Evolutionary conservation across 768 basidiomycete genomes (phyloP).

Genomic region (Kwoniella mangroviensis): DNA sequence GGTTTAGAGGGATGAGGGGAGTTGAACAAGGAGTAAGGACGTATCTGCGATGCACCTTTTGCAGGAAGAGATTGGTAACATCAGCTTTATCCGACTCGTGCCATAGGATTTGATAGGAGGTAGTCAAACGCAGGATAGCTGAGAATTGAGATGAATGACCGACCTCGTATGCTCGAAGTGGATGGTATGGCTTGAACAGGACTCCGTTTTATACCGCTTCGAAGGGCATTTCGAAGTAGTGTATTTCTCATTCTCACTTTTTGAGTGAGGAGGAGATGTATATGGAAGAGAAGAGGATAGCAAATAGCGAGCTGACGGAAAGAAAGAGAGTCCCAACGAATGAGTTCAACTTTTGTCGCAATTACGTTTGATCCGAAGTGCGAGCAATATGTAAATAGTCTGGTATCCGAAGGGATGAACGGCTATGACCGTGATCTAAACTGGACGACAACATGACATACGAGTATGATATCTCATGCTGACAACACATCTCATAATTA

Average conservation of each 20-base stretch:
- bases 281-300: too few relatives aligned
- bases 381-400: too few relatives aligned
- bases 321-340: too few relatives aligned
- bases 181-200: neutral
- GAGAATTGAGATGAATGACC: neutral
- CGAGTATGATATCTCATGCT: too few relatives aligned
- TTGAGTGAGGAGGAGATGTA: too few relatives aligned
- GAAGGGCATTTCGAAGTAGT: neutral
- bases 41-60: neutral
- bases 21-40: slow-evolving; percentile 19
- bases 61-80: too few relatives aligned
- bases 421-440: neutral
- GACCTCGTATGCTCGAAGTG: neutral
- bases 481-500: too few relatives aligned
- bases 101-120: neutral
- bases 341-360: neutral
- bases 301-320: too few relatives aligned
- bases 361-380: neutral
- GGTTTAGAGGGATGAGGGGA: slow-evolving; percentile 63
- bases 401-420: neutral
- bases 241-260: neutral
- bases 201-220: neutral
- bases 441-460: too few relatives aligned
- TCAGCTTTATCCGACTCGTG: too few relatives aligned
- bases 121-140: neutral